Evolutionary conservation across 208 protist species (phyloP).

Genomic region (Acanthamoeba castellanii): DNA sequence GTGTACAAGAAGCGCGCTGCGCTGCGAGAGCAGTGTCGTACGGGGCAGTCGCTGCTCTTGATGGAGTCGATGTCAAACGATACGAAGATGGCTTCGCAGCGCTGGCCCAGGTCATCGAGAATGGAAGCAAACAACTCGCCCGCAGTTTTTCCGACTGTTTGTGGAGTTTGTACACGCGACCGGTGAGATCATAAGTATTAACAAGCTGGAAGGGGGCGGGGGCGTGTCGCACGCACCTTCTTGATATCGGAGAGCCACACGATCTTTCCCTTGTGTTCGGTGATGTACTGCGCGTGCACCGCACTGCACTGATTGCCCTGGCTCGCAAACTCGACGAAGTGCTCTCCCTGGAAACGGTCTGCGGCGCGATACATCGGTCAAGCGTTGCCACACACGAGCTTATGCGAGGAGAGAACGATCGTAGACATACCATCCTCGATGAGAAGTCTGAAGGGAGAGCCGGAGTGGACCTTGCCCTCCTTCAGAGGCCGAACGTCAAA

Average conservation of each 20-base stretch:
- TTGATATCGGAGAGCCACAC: slow-evolving; percentile 85
- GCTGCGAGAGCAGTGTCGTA: slow-evolving; percentile 37
- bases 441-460: slow-evolving; percentile 89
- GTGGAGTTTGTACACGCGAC: background rate
- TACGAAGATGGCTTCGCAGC: slow-evolving; percentile 87
- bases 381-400: too few relatives aligned
- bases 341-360: slow-evolving; percentile 62
- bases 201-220: background rate
- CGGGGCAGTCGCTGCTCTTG: slow-evolving; percentile 81
- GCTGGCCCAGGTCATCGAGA: slow-evolving; percentile 77
- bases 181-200: background rate
- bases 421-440: slow-evolving; percentile 79
- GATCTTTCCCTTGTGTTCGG: slow-evolving; percentile 81
- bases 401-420: background rate
- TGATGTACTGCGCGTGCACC: slow-evolving; percentile 87
- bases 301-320: slow-evolving; percentile 90
- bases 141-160: background rate
- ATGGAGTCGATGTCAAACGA: slow-evolving; percentile 91
- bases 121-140: slow-evolving; percentile 44
- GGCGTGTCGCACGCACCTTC: background rate
- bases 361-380: background rate
- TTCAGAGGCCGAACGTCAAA: slow-evolving; percentile 90
- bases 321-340: slow-evolving; percentile 91
- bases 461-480: slow-evolving; percentile 86
- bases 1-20: background rate